A percentile compares a stretch with the other conserved stretches of the same genome.
Conservation (phyloP, 169 alveolate species). For the Cyclospora cayetanensis region DNA sequence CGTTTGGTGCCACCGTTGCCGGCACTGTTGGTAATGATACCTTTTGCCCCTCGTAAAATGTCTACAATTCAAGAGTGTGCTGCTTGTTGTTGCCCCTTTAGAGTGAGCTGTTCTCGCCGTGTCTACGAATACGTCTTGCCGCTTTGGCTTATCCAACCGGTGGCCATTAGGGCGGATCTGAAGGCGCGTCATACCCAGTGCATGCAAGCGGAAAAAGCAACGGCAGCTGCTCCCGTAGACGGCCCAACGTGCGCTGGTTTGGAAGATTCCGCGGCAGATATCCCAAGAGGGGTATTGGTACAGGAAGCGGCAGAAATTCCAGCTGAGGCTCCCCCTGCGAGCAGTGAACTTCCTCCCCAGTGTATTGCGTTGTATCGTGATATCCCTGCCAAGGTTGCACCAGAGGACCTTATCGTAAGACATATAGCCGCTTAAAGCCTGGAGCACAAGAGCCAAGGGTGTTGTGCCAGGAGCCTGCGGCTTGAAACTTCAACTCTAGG, state of each 20-base stretch:
- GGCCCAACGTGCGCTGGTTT: no score
- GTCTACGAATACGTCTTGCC: conserved; percentile 39
- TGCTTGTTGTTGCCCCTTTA: conserved; percentile 53
- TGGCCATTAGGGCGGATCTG: not conserved
- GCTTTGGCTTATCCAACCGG: conserved; percentile 41
- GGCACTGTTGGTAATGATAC: not conserved
- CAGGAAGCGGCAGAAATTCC: not conserved
- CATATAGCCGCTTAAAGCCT: not conserved
- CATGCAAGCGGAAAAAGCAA: not conserved
- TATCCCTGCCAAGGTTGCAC: not conserved
- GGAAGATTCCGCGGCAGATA: not conserved
- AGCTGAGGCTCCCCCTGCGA: not conserved
- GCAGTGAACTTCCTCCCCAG: not conserved
- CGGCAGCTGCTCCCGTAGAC: conserved; percentile 15
- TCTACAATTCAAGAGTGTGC: not conserved
- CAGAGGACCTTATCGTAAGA: not conserved
- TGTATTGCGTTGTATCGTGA: not conserved
- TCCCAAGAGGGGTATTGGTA: not conserved
- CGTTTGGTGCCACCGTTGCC: conserved; percentile 5
- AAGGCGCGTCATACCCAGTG: not conserved
- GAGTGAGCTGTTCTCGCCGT: conserved; percentile 59
- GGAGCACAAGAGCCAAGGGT: not conserved
- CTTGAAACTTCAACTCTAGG: no score
- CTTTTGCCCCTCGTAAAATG: not conserved
- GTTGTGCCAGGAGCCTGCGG: no score